Conservation (phyloP, 345 rosid genomes). For the Gossypium turneri region DNA sequence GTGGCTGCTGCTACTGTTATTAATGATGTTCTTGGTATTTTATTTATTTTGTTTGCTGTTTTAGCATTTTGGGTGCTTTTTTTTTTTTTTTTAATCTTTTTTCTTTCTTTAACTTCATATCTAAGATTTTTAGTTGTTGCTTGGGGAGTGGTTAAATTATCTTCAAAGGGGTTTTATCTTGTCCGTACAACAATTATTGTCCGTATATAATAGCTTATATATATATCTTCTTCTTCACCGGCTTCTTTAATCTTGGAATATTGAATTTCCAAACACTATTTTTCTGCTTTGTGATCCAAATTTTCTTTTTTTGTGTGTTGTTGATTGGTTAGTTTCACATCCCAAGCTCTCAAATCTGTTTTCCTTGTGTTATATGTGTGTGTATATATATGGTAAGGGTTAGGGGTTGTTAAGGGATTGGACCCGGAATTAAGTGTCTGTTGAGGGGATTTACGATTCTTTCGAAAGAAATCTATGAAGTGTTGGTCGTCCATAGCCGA, state of each 20-base stretch:
- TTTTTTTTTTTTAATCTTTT: not conserved
- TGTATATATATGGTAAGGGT: too few relatives aligned
- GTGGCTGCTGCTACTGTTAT: conserved; percentile 1
- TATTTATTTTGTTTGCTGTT: not conserved
- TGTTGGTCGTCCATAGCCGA: too few relatives aligned
- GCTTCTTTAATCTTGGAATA: not conserved
- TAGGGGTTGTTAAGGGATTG: too few relatives aligned
- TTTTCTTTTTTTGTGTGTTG: too few relatives aligned
- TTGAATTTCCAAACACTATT: not conserved
- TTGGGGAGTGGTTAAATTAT: not conserved
- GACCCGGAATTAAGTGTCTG: too few relatives aligned
- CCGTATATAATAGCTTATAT: not conserved
- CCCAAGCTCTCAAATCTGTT: too few relatives aligned
- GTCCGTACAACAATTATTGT: not conserved
- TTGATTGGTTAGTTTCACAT: too few relatives aligned
- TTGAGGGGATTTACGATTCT: too few relatives aligned
- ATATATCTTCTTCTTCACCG: not conserved
- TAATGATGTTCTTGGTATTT: not conserved
- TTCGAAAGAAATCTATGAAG: too few relatives aligned
- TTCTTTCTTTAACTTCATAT: not conserved
- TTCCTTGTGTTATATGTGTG: too few relatives aligned
- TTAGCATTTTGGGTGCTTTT: not conserved
- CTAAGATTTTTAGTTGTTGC: not conserved
- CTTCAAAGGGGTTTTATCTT: not conserved
- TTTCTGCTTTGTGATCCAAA: not conserved